Evolutionary conservation across 2,329 filamentous ascomycete species (phyloP).

Genomic region (Exophiala xenobiotica): DNA sequence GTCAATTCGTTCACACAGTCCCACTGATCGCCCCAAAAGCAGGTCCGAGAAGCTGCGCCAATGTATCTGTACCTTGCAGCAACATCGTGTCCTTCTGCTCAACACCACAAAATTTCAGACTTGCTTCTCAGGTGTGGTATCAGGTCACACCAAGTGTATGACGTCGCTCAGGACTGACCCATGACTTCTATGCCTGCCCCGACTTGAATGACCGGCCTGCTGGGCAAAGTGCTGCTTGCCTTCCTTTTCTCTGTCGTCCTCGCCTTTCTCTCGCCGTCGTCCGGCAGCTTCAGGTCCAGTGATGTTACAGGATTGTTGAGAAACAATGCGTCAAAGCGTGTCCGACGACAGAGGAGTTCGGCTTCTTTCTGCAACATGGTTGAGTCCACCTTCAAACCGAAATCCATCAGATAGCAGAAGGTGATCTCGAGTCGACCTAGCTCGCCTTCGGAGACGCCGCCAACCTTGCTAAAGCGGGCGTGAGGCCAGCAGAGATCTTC

Average conservation of each 20-base stretch:
- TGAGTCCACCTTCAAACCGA: constrained; percentile 68
- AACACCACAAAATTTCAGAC: no score
- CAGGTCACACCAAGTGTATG: no score
- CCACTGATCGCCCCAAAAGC: no score
- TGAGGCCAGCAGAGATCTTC: constrained; percentile 90
- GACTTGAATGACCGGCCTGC: constrained; percentile 26
- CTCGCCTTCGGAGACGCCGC: constrained; percentile 79
- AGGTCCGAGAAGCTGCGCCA: no score
- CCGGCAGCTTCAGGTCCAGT: constrained; percentile 19
- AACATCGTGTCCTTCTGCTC: no score
- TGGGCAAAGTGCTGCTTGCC: constrained; percentile 28
- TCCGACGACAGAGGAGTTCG: constrained; percentile 40
- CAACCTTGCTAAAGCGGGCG: constrained; percentile 77
- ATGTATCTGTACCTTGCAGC: no score
- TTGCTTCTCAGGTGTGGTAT: no score
- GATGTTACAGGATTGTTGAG: constrained; percentile 13
- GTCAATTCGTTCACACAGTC: no score
- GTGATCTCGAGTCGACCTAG: constrained; percentile 83
- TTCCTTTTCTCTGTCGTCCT: constrained; percentile 29
- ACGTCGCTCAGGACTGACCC: constrained; percentile 23
- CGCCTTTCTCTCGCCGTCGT: constrained; percentile 16
- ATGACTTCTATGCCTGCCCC: constrained; percentile 22
- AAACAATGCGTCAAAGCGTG: constrained; percentile 24
- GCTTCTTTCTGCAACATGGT: constrained; percentile 55
- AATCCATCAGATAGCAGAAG: constrained; percentile 82